A percentile compares a stretch with the other conserved stretches of the same genome.
These are phyloP conservation scores for Populus alba DNA, from an alignment of 345 rosid species.

Conservation along the genomic window DNA sequence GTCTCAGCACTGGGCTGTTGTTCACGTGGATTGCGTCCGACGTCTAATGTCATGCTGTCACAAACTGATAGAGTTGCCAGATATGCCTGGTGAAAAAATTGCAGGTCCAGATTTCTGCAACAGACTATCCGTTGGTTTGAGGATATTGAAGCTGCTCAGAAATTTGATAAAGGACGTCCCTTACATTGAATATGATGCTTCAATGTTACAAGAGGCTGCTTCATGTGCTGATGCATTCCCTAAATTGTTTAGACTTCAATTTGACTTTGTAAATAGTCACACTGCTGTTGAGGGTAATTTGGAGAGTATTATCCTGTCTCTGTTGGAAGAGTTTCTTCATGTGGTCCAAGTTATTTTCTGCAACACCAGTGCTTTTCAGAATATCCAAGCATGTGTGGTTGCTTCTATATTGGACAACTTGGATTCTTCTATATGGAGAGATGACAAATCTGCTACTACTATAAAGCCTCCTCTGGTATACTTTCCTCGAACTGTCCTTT, in stretches of 20 bases:
- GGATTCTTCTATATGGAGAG: slow-evolving; percentile 73
- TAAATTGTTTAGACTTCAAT: slow-evolving; percentile 47
- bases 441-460: slow-evolving; percentile 47
- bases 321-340: slow-evolving; percentile 82
- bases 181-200: slow-evolving; percentile 55
- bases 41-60: slow-evolving; percentile 62
- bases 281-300: slow-evolving; percentile 62
- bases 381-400: slow-evolving; percentile 64
- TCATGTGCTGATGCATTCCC: slow-evolving; percentile 59
- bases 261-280: slow-evolving; percentile 58
- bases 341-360: slow-evolving; percentile 68
- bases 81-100: slow-evolving; percentile 54
- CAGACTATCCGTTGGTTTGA: slow-evolving; percentile 62
- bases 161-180: slow-evolving; percentile 55
- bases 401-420: slow-evolving; percentile 69
- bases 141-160: slow-evolving; percentile 75
- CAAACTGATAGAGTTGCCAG: slow-evolving; percentile 56
- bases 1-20: slow-evolving; percentile 79
- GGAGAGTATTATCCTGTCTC: slow-evolving; percentile 61
- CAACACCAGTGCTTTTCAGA: slow-evolving; percentile 52
- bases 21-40: slow-evolving; percentile 55
- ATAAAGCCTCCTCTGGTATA: slow-evolving; percentile 64
- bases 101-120: slow-evolving; percentile 45
- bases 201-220: slow-evolving; percentile 65
- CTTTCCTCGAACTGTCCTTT: slow-evolving; percentile 71